Evolutionary conservation across 192 early-diverging fungal genomes (phyloP), one percentile per base, ranked within the genome.

Genomic region (Linnemannia zychae): DNA sequence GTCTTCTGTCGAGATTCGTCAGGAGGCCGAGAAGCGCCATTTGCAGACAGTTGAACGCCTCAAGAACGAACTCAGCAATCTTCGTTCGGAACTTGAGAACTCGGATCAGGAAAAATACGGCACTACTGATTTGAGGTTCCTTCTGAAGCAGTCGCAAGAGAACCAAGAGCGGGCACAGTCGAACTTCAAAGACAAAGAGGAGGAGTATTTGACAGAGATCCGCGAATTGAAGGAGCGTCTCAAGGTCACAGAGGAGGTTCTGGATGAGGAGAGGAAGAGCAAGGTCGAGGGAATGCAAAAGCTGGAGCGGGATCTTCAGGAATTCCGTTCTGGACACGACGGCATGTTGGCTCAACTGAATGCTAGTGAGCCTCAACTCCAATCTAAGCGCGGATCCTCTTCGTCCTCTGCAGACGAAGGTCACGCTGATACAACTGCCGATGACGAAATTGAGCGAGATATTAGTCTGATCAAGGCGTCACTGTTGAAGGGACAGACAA

Each of bases 21-120:
- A 79, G 36, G 83, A 85, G 34, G 83, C 77, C 3, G 83, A 85
- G 67, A 85, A 85, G 46, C 83, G 83, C 6, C 83, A 85, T 49
- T 47, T 85, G 74, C 73, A 76, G 57, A 76, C 74, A 1, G 78
- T 85, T 9, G 78, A 76, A 1, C 33, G 77, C 0, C 74, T 85
- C 7, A 78, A 85, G 74, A 79, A 57, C 20, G 83, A 85, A 65
- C 50, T 85, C 6, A 63, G 33, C 1, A 73, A 79, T 40, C 77
- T 85, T 40, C 71, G 83, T 24, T 38, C 73, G 20, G 83, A 85
- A 2, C 36, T 85, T 3, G 83, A 85, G 3, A 79, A 33, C 37
- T 75, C 77, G 6, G 83, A 85, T 38, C 77, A 79, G 7, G 83
- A 79, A 57, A 79, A 76, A 63, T 85, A 85, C 31, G 83, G 83